phyloP scores from a whole-genome alignment of 2,329 filamentous ascomycete genomes.

The Trichoderma brevicompactum region DNA sequence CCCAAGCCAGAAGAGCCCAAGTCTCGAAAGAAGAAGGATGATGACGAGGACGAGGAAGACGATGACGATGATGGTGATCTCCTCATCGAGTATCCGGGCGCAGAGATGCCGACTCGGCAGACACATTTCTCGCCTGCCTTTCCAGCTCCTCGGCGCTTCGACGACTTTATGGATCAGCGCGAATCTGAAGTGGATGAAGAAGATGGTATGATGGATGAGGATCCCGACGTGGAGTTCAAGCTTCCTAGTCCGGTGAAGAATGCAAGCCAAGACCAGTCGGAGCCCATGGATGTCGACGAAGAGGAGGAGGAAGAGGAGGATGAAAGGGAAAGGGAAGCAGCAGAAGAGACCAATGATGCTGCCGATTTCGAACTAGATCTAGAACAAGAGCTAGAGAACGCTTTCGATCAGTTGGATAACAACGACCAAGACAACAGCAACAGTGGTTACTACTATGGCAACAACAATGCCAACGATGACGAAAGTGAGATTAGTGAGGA shows the following conservation, averaged over 20 bases:
- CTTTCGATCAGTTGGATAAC: conserved; percentile 58
- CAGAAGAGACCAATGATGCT: conserved; percentile 27
- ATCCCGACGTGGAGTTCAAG: conserved; percentile 56
- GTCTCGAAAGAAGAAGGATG: conserved; percentile 45
- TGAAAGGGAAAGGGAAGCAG: conserved; percentile 35
- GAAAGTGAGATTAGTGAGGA: conserved; percentile 71
- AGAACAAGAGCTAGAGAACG: conserved; percentile 59
- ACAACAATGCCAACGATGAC: conserved; percentile 46
- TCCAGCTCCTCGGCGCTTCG: conserved; percentile 54
- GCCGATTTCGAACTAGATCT: conserved; percentile 46
- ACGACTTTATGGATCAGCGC: conserved; percentile 55
- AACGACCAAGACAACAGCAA: conserved; percentile 51
- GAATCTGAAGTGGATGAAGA: conserved; percentile 53
- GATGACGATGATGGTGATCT: conserved; percentile 62
- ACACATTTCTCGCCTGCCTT: conserved; percentile 56
- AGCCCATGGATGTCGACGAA: conserved; percentile 39
- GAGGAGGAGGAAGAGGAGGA: conserved; percentile 35
- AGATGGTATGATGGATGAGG: conserved; percentile 54
- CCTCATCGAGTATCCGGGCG: conserved; percentile 64
- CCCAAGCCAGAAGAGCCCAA: conserved; percentile 39
- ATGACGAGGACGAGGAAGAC: conserved; percentile 59
- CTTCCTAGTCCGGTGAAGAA: conserved; percentile 58
- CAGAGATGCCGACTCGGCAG: conserved; percentile 43
- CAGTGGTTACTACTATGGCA: neutral
- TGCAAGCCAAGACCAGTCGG: conserved; percentile 33